Percentiles rank a stretch among this genome's conserved stretches.
phyloP scores from a whole-genome alignment of 75 land plant species.

The Pinus albicaulis region DNA sequence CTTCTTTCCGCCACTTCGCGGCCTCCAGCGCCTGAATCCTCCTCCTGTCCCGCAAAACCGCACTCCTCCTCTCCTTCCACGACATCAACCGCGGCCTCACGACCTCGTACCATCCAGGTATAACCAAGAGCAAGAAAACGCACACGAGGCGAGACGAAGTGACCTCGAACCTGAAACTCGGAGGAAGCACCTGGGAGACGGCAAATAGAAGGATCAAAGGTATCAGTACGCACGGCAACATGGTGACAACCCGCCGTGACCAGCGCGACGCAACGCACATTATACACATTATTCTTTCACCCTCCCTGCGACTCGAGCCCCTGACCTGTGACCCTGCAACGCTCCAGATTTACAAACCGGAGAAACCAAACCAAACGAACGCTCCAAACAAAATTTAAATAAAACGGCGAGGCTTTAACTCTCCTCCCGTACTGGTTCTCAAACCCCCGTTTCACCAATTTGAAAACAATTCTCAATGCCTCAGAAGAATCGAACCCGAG shows the following conservation, averaged over 20 bases:
- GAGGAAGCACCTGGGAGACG: constrained; percentile 85
- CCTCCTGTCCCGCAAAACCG: constrained; percentile 62
- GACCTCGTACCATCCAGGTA: constrained; percentile 82
- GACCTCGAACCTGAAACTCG: constrained; percentile 71
- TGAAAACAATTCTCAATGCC: not conserved
- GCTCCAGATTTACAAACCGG: constrained; percentile 7
- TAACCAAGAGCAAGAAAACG: constrained; percentile 70
- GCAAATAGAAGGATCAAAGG: constrained; percentile 82
- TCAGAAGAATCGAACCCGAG: not conserved
- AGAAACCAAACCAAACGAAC: not conserved
- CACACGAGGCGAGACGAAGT: constrained; percentile 89
- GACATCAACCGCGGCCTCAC: constrained; percentile 73
- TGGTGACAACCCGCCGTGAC: constrained; percentile 88
- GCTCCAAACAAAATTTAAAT: not conserved
- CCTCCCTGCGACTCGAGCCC: not conserved
- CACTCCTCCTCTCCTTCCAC: constrained; percentile 76
- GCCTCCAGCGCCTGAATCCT: constrained; percentile 73
- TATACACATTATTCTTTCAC: constrained; percentile 79
- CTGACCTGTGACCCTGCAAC: not conserved
- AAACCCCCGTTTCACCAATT: not conserved
- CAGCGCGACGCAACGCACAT: constrained; percentile 85
- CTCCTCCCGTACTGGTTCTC: no score
- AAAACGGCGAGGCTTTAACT: not conserved
- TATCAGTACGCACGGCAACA: constrained; percentile 90
- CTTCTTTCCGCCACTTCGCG: constrained; percentile 80